A percentile compares a stretch with the other conserved stretches of the same genome.
These are phyloP conservation scores for Didymellaceae sp. DNA, from an alignment of 2,329 filamentous ascomycete genomes.

Conservation along the genomic window DNA sequence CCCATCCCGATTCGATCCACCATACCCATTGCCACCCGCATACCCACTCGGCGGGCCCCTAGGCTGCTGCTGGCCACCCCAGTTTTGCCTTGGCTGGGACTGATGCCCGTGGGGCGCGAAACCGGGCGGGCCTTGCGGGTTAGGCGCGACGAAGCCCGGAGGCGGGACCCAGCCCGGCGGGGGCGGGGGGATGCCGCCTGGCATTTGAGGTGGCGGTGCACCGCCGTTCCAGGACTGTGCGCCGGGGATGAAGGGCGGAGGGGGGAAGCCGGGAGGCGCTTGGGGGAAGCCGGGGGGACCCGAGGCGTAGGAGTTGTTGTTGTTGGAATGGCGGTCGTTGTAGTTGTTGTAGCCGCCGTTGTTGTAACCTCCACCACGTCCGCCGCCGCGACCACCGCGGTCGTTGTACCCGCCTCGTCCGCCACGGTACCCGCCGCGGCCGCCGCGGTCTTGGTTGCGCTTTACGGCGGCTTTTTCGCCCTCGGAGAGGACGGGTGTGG, in stretches of 20 bases:
- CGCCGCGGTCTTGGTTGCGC: slow-evolving; percentile 72
- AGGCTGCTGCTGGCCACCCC: slow-evolving; percentile 29
- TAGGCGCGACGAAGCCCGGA: slow-evolving; percentile 21
- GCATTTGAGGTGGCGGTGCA: slow-evolving; percentile 36
- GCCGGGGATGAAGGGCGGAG: slow-evolving; percentile 27
- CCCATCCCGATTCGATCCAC: slow-evolving; percentile 26
- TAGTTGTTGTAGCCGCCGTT: slow-evolving; percentile 25
- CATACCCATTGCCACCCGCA: slow-evolving; percentile 17
- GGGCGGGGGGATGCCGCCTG: slow-evolving; percentile 37
- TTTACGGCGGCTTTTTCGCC: slow-evolving; percentile 71
- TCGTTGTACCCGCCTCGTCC: slow-evolving; percentile 22
- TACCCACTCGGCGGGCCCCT: slow-evolving; percentile 29
- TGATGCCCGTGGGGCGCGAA: slow-evolving; percentile 27
- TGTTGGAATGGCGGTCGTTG: slow-evolving; percentile 17
- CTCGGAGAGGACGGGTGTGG: slow-evolving; percentile 71
- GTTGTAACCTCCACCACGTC: slow-evolving; percentile 2
- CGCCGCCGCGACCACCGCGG: slow-evolving; percentile 13
- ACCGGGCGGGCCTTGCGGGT: not conserved
- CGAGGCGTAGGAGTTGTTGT: slow-evolving; percentile 22
- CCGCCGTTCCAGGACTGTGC: slow-evolving; percentile 25
- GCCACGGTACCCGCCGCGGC: slow-evolving; percentile 62
- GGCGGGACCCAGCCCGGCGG: slow-evolving; percentile 42
- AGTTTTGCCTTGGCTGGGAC: slow-evolving; percentile 22
- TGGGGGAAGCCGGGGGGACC: slow-evolving; percentile 8
- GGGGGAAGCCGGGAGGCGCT: no score